Evolutionary conservation across 768 basidiomycete species (phyloP), one percentile per base, ranked within the genome.

Genomic region (Lentinula aciculospora): DNA sequence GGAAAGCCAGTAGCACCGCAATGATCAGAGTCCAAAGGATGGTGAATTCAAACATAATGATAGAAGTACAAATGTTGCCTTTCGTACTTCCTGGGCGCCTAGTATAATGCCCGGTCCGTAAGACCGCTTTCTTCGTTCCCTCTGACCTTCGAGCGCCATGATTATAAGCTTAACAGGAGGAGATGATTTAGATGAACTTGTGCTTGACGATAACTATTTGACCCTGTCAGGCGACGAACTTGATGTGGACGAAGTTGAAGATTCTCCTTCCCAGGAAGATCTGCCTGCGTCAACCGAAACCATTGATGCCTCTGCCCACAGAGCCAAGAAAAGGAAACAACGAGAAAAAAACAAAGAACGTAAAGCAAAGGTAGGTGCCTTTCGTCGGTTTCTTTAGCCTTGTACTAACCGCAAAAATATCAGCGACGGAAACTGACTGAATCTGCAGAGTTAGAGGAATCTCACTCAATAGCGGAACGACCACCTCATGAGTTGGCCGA

Each of bases 101-200:
- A 27, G 23, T 32, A 21, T 34, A 27, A 15, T 4, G 36, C 28
- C 19, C 25, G 54, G 54, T 17, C 54, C 32, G 28, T 31, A 21
- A 21, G 21, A 25, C 37, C n/a, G 6, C 9, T 23, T 23, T 34
- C 15, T 4, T 17, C 21, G 5, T 19, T 34, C 15, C 36, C 46
- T 48, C 17, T 12, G 31, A 6, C 28, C 28, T 6, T 25, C 17
- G 7, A 7, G 53, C 29, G 62, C 56, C 60, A 72, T 49, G 27
- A 29, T 15, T 29, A 28, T 34, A 31, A n/a, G 46, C 9, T 8
- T 9, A 6, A 27, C 8, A 49, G 76, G 76, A 60, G 85, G 86
- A 42, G 89, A 94, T 75, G 91, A 91, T 75, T 77, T 94, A 19
- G 89, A 94, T 68, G 88, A 92, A 62, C 92, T 88, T 66, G 74